Percentiles rank a stretch among this genome's conserved stretches.
Conservation (phyloP, 805 yeast species). For the Nakazawaea holstii region DNA sequence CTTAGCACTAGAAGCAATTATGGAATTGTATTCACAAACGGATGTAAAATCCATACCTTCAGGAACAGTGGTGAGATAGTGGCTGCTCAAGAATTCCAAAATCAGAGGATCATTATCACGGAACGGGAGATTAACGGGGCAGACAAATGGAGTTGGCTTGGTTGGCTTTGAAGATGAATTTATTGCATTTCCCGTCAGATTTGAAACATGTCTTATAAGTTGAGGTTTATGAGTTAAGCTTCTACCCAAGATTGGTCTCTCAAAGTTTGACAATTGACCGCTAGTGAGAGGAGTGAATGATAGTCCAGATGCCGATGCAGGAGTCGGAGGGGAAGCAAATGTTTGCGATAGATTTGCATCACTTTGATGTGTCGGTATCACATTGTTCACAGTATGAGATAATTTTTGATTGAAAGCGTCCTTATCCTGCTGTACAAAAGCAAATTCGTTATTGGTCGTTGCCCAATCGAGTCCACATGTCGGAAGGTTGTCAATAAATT, state of each 20-base stretch:
- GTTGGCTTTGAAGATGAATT: slow-evolving; percentile 1
- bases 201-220: slow-evolving; percentile 16
- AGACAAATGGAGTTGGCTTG: slow-evolving; percentile 25
- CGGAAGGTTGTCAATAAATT: slow-evolving; percentile 44
- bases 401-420: slow-evolving; percentile 30
- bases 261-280: neutral
- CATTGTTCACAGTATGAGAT: slow-evolving; percentile 5
- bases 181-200: slow-evolving; percentile 4
- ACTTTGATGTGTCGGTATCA: slow-evolving; percentile 15
- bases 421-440: slow-evolving; percentile 47
- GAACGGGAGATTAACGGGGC: slow-evolving; percentile 38
- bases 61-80: slow-evolving; percentile 41
- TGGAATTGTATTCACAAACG: slow-evolving; percentile 53
- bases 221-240: slow-evolving; percentile 14
- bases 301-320: slow-evolving; percentile 11
- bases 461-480: slow-evolving; percentile 56
- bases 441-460: slow-evolving; percentile 38
- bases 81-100: slow-evolving; percentile 42
- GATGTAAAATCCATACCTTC: slow-evolving; percentile 46
- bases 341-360: slow-evolving; percentile 11
- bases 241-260: slow-evolving; percentile 12
- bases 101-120: slow-evolving; percentile 35
- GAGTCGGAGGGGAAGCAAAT: slow-evolving; percentile 5
- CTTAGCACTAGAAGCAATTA: slow-evolving; percentile 46
- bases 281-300: slow-evolving; percentile 10